A percentile compares a stretch with the other conserved stretches of the same genome.
phyloP scores from a whole-genome alignment of 1,284 basidiomycete genomes.

The Coriolopsis trogii region DNA sequence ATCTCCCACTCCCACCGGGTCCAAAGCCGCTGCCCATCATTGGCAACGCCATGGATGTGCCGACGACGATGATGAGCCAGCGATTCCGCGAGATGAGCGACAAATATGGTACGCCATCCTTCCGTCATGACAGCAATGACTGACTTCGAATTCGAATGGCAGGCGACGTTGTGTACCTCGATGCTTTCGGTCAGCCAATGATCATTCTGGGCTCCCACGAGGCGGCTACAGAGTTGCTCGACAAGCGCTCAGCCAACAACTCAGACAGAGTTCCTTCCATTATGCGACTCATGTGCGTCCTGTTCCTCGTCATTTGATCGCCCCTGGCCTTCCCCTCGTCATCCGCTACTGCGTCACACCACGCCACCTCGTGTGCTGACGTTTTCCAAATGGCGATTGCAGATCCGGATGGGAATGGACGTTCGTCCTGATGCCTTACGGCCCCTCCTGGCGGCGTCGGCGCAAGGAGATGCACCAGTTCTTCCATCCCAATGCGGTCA shows the following conservation, averaged over 20 bases:
- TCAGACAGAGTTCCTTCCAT: conserved; percentile 1
- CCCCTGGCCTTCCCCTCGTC: too few relatives aligned
- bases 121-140: background rate
- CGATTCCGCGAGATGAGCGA: background rate
- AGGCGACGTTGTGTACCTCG: conserved; percentile 12
- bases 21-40: conserved; percentile 2
- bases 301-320: background rate
- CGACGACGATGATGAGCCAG: background rate
- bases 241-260: conserved; percentile 4
- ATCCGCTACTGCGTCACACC: too few relatives aligned
- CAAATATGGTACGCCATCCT: conserved; percentile 1
- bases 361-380: too few relatives aligned
- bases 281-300: conserved; percentile 12
- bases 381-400: too few relatives aligned
- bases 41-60: conserved; percentile 1
- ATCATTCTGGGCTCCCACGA: conserved; percentile 5
- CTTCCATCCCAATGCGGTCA: conserved; percentile 9
- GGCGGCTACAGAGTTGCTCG: conserved; percentile 1
- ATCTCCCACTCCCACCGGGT: conserved; percentile 4
- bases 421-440: conserved; percentile 7
- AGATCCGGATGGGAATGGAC: conserved; percentile 5
- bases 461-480: conserved; percentile 6
- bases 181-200: background rate
- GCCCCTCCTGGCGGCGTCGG: conserved; percentile 6
- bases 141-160: background rate